Conservation (phyloP, 2,329 filamentous ascomycete species). For the Colletotrichum sp. region DNA sequence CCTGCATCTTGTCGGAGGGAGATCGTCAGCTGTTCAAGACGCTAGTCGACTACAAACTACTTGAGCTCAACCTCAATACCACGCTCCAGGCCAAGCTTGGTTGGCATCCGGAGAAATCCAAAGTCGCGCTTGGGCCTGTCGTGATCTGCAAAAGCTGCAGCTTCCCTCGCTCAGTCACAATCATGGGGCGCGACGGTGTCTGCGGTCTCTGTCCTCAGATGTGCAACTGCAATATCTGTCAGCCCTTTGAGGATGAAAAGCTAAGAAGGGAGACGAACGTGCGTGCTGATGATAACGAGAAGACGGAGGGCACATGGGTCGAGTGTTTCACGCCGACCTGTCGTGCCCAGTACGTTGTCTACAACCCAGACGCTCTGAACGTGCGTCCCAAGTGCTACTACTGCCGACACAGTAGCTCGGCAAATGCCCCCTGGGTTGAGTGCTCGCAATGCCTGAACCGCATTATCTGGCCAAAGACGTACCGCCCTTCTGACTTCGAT, state of each 20-base stretch:
- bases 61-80: slow-evolving; percentile 50
- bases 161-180: slow-evolving; percentile 53
- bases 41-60: slow-evolving; percentile 50
- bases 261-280: slow-evolving; percentile 31
- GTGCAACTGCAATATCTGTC: slow-evolving; percentile 27
- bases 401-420: slow-evolving; percentile 39
- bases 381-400: slow-evolving; percentile 55
- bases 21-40: slow-evolving; percentile 48
- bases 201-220: slow-evolving; percentile 46
- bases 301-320: slow-evolving; percentile 46
- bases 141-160: slow-evolving; percentile 45
- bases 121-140: slow-evolving; percentile 45
- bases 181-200: slow-evolving; percentile 44
- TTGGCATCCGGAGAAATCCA: slow-evolving; percentile 51
- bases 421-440: slow-evolving; percentile 44
- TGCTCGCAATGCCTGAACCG: slow-evolving; percentile 49
- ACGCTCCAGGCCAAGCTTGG: slow-evolving; percentile 46
- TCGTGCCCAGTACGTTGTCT: slow-evolving; percentile 56
- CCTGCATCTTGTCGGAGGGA: slow-evolving; percentile 33
- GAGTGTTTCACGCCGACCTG: slow-evolving; percentile 49
- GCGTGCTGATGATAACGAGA: slow-evolving; percentile 31
- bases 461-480: slow-evolving; percentile 51
- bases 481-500: slow-evolving; percentile 40
- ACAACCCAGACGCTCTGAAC: slow-evolving; percentile 43
- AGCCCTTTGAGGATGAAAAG: slow-evolving; percentile 26